Evolutionary conservation across 1,284 basidiomycete species (phyloP).

Genomic region (Tetrapyrgos nigripes): DNA sequence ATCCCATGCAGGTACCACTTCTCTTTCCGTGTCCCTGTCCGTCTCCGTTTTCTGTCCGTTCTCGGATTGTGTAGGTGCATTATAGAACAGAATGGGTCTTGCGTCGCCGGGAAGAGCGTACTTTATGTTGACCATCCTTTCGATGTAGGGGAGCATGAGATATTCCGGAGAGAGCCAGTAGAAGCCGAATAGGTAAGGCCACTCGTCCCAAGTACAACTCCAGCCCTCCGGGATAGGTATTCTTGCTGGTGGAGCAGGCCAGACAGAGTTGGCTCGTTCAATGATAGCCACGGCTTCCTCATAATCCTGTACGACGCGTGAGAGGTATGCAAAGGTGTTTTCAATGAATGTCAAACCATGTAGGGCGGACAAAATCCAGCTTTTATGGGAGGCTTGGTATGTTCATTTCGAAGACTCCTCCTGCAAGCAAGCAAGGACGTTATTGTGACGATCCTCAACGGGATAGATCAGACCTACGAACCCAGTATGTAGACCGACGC

Average conservation of each 20-base stretch:
- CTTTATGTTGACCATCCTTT: constrained; percentile 41
- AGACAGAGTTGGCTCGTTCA: constrained; percentile 29
- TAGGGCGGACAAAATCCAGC: neutral
- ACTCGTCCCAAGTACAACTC: constrained; percentile 39
- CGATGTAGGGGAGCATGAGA: constrained; percentile 43
- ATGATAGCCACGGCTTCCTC: constrained; percentile 15
- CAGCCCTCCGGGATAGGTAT: constrained; percentile 33
- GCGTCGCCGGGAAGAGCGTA: constrained; percentile 39
- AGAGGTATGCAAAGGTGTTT: neutral
- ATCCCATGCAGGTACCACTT: neutral
- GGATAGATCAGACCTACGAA: too few species aligned
- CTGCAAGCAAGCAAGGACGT: neutral
- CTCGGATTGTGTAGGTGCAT: neutral
- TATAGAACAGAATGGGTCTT: constrained; percentile 37
- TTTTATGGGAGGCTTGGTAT: neutral
- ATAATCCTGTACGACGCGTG: neutral
- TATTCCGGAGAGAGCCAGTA: constrained; percentile 39
- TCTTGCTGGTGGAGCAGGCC: constrained; percentile 24
- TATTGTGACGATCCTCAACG: too few species aligned
- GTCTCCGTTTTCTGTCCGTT: neutral
- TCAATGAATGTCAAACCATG: neutral
- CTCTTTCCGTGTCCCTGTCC: neutral
- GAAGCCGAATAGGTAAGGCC: constrained; percentile 37
- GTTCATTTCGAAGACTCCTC: neutral
- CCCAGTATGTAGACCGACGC: too few species aligned